Base-by-base conservation (phyloP, 2,329 filamentous ascomycete species). In the Nemania sp. region DNA sequence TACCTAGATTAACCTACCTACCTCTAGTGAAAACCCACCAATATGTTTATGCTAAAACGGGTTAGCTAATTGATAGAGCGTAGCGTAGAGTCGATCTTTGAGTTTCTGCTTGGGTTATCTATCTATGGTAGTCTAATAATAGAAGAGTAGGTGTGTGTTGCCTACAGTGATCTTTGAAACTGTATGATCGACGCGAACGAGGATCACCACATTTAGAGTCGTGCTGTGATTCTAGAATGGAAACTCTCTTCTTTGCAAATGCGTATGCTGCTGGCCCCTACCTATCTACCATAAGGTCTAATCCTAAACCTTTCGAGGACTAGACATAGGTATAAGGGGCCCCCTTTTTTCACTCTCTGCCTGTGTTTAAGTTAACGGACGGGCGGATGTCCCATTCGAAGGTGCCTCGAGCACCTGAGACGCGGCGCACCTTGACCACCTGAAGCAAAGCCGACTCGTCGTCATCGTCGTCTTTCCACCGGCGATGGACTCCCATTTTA, bases 111-210 rank as follows among this genome's bases (percentile, higher is more conserved):
- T 27, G 1, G 15, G 5, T 5, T 18, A 3, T 52, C n/a, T 6
- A 35, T 8, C 32, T 35, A 35, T 35, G 32, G 24, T n/a, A n/a
- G 43, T 29, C 24, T 54, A 53, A 18, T 47, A 55, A 47, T 43
- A 15, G 18, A n/a, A n/a, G n/a, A n/a, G n/a, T n/a, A n/a, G n/a
- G n/a, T n/a, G n/a, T n/a, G 47, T 26, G n/a, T n/a, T 20, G n/a
- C 58, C 38, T 53, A 58, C 47, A 45, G 27, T 47, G 41, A n/a
- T 29, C 32, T 20, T 58, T 47, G 27, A 67, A 54, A 27, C 18
- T 49, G 64, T 67, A 54, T 63, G 64, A 67, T 67, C 59, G 49
- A 13, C 64, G 35, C 22, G 45, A 10, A 26, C 15, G 47, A 26
- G 54, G 58, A 62, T 66, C 58, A 10, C 26, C 52, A 15, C 43